Base-by-base conservation (phyloP, 441 rosid species). In the Gossypium davidsonii region DNA sequence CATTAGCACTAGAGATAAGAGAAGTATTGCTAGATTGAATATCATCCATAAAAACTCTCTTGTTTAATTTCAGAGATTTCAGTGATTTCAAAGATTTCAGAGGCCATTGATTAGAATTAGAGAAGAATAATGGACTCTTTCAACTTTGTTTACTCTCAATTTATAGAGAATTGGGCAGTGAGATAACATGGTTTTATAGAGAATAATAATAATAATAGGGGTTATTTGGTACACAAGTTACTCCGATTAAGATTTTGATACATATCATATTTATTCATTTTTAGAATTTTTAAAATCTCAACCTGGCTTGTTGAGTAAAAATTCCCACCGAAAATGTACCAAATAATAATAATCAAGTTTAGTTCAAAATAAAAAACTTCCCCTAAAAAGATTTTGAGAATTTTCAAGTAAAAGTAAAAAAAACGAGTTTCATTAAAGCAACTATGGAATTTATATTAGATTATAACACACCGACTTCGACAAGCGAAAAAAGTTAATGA, bases 301-400 rank as follows among this genome's bases (percentile, higher is more conserved):
- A 34, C 39, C 1, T 1, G 0, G 7, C 0, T 5, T 31, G 37
- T 6, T 0, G 7, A 31, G 7, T 31, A 0, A 5, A 31, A 31
- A 5, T 31, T 31, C 6, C 1, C 0, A 31, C 7, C 0, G 1
- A 0, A 0, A 6, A 1, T 5, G 1, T 34, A 6, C 1, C 14
- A 46, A 55, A 55, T 55, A 18, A 55, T 20, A 55, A 18, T 4
- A 34, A 34, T 6, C 1, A 34, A 34, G 0, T 34, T 34, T 34
- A 34, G 8, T 34, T 34, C 7, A 34, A 34, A 34, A 34, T 34
- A 0, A 1, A 34, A 31, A 34, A 34, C 1, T 34, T 34, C 39
- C 0, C 37, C 0, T 31, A 4, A 4, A 28, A 4, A 0, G 34
- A 31, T 31, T 31, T 28, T 31, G 34, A 31, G 34, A 34, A 34